Evolutionary conservation across 129 eudicot species (phyloP), one percentile per base, ranked within the genome.

Genomic region (Flaveria ramosissima): DNA sequence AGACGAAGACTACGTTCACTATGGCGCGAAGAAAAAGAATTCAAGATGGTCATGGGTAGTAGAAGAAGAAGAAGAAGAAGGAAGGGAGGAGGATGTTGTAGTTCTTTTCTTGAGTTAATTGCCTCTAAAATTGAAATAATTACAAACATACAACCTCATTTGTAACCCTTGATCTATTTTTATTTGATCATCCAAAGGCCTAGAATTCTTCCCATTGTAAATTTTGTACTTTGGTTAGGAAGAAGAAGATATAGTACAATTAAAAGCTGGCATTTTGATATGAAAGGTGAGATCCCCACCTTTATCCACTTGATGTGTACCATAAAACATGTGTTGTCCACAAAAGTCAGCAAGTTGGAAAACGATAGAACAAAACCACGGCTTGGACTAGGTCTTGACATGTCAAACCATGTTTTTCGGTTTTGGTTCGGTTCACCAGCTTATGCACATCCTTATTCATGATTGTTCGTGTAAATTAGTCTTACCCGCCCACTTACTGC

Each of bases 291-390:
- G 19, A 1, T 3, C 45, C 69, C 69, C 45, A 62, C 68, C 20
- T 63, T 27, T 30, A 27, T 30, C 69, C 69, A 15, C 69, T 63
- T 63, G 69, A 20, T 27, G 69, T 63, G 45, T 63, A 63, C 43
- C 45, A 24, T 12, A 14, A 63, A 27, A 30, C 46, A 15, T 63
- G 69, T 14, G 45, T 32, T 30, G 69, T 30, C 46, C 23, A 48
- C 46, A 63, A 3, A 63, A 63, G 46, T 63, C 46, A 13, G 11
- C 68, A 63, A 63, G 21, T 63, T 63, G 69, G 20, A 63, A 30
- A 13, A 60, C 12, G 39, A 13, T 63, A 7, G 1, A 56, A 30
- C 43, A 63, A 15, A 30, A 15, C 69, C 3, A 30, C 32, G 42
- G 13, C 19, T 26, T 59, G 12, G 20, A 30, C 46, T 27, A 30